These are phyloP conservation scores for Aureobasidium uvarum DNA, from an alignment of 2,329 filamentous ascomycete genomes.

Conservation along the genomic window DNA sequence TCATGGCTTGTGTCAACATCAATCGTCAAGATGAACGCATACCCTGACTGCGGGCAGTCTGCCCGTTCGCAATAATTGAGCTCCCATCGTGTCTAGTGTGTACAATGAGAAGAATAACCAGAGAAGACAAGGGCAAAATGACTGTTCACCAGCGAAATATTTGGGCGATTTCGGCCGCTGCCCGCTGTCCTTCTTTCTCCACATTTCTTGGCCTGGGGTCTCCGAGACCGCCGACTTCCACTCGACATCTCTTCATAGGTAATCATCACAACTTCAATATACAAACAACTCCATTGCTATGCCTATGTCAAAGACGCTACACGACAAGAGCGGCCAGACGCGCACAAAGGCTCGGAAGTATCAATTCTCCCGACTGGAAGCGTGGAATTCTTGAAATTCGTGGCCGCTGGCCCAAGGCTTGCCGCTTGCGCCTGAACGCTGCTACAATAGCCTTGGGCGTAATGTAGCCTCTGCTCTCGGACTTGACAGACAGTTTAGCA, in stretches of 20 bases:
- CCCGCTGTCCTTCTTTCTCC: constrained; percentile 9
- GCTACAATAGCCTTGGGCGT: no score
- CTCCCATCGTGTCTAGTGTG: constrained; percentile 24
- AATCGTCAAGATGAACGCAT: background rate
- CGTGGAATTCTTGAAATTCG: no score
- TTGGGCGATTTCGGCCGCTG: constrained; percentile 16
- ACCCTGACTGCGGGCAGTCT: constrained; percentile 28
- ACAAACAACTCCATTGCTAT: background rate
- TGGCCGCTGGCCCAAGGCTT: no score
- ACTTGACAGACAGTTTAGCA: background rate
- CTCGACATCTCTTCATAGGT: background rate
- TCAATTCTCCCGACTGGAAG: background rate
- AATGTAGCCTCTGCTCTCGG: background rate
- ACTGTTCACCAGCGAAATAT: constrained; percentile 15
- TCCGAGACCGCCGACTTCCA: constrained; percentile 2
- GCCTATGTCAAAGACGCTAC: background rate
- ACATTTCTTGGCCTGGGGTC: constrained; percentile 12
- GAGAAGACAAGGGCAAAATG: background rate
- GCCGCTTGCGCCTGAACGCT: no score
- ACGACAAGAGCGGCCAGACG: background rate
- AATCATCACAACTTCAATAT: background rate
- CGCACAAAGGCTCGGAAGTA: background rate
- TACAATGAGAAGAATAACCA: constrained; percentile 1
- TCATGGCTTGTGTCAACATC: background rate
- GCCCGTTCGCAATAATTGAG: constrained; percentile 24